phyloP scores from a whole-genome alignment of 257 asterid genomes.

The Thymus quinquecostatus region DNA sequence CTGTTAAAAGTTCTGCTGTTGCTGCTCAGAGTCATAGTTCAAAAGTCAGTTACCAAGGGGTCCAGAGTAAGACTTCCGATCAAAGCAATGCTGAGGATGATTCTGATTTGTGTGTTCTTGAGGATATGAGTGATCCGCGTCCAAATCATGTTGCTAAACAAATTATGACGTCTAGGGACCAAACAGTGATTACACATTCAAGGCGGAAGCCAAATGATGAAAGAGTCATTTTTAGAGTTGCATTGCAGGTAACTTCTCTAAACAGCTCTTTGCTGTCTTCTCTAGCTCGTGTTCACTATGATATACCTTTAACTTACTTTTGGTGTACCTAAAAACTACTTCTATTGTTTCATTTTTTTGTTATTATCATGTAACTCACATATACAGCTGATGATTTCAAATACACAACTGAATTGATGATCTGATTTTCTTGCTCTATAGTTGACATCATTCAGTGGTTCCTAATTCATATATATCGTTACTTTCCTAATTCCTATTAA shows the following conservation, averaged over 20 bases:
- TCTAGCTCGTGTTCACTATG: neutral
- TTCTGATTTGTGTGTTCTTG: conserved; percentile 69
- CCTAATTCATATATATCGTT: neutral
- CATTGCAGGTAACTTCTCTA: conserved; percentile 66
- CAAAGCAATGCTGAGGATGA: conserved; percentile 53
- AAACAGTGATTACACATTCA: conserved; percentile 41
- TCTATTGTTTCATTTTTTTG: neutral
- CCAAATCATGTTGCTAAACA: conserved; percentile 38
- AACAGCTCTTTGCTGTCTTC: conserved; percentile 21
- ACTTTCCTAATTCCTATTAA: conserved; percentile 9
- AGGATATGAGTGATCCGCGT: conserved; percentile 69
- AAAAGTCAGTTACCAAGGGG: conserved; percentile 43
- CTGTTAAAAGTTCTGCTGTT: conserved; percentile 31
- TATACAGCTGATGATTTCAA: neutral
- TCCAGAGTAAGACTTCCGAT: conserved; percentile 37
- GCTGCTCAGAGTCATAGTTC: conserved; percentile 39
- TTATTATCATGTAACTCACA: conserved; percentile 1
- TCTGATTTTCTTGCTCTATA: conserved; percentile 1
- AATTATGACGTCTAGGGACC: conserved; percentile 43
- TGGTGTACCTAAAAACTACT: neutral
- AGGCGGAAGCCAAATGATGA: conserved; percentile 69
- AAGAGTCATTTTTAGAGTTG: conserved; percentile 65
- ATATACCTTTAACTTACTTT: neutral
- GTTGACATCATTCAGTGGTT: neutral
- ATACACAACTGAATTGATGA: conserved; percentile 1